Conservation (phyloP, 176 grass and related monocot species). For the Dactylis glomerata region DNA sequence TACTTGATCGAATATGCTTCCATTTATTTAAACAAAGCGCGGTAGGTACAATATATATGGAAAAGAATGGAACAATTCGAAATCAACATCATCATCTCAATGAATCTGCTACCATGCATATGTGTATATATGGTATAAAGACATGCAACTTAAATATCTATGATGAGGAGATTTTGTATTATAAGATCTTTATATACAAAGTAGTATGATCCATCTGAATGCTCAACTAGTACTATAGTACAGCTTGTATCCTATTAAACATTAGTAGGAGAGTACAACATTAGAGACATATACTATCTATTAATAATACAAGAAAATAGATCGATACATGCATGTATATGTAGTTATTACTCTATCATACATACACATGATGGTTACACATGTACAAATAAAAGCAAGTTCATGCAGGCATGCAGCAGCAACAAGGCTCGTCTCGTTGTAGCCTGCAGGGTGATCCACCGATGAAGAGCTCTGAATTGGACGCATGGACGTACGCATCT, state of each 20-base stretch:
- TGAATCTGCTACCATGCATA: neutral
- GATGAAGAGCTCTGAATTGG: neutral
- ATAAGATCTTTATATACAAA: neutral
- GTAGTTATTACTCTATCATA: constrained; percentile 6
- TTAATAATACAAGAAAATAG: neutral
- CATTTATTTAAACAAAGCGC: neutral
- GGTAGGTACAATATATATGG: neutral
- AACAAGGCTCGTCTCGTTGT: neutral
- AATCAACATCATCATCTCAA: neutral
- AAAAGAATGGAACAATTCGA: neutral
- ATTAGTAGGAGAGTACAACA: neutral
- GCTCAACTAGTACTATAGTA: neutral
- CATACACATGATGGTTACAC: neutral
- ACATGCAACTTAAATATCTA: neutral
- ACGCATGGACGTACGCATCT: neutral
- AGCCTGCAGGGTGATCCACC: neutral
- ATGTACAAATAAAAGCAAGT: neutral
- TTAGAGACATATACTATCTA: neutral
- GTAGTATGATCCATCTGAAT: neutral
- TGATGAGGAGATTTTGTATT: neutral
- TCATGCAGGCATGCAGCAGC: neutral
- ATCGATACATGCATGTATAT: neutral
- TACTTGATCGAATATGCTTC: constrained; percentile 7
- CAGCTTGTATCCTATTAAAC: neutral
- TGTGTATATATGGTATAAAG: neutral